These are phyloP conservation scores for Platanthera zijinensis DNA, from an alignment of 106 monocot species.

Conservation along the genomic window DNA sequence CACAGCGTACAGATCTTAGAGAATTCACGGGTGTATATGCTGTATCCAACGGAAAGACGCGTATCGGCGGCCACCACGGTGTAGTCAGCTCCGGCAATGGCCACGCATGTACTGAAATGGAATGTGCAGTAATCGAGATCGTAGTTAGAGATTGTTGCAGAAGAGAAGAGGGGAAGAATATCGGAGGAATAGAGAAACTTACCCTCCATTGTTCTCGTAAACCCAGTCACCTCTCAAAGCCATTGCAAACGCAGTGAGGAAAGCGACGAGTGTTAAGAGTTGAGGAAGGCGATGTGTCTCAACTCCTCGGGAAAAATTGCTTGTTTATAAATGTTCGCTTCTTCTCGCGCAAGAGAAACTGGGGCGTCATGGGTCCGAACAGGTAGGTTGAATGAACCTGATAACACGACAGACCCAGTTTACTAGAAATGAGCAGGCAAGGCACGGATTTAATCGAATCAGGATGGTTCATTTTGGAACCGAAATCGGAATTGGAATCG, in stretches of 20 bases:
- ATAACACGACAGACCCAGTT: no score
- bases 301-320: neutral
- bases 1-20: constrained; percentile 96
- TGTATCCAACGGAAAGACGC: constrained; percentile 82
- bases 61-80: constrained; percentile 94
- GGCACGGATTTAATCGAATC: no score
- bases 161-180: neutral
- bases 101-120: constrained; percentile 75
- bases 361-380: neutral
- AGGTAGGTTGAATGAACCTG: neutral
- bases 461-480: no score
- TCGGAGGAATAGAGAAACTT: neutral
- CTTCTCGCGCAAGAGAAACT: neutral
- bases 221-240: constrained; percentile 54
- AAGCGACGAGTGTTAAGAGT: neutral
- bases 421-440: no score
- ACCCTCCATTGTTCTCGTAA: constrained; percentile 99
- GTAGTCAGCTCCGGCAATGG: constrained; percentile 88
- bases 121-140: neutral
- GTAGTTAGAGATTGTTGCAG: no score
- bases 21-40: constrained; percentile 87
- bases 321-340: neutral
- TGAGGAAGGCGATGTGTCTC: neutral
- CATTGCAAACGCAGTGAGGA: constrained; percentile 6
- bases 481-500: no score